These are phyloP conservation scores for Penicillium sp. DNA, from an alignment of 2,329 filamentous ascomycete genomes.

Conservation along the genomic window DNA sequence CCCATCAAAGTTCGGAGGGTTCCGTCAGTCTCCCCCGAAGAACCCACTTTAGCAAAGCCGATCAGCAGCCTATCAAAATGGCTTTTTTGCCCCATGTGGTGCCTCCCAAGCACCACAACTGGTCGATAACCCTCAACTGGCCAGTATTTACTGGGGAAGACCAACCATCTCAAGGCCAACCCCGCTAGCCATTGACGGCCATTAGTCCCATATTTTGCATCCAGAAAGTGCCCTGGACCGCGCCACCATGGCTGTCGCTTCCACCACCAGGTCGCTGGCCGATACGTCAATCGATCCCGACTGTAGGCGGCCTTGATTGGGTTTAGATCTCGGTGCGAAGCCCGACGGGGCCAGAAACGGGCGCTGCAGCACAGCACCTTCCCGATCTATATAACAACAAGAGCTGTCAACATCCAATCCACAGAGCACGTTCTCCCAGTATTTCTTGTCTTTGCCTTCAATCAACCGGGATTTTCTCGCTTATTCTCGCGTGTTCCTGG, in stretches of 20 bases:
- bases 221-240: no score
- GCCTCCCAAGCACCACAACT: neutral
- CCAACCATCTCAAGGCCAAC: no score
- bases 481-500: neutral
- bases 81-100: neutral
- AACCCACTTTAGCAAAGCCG: neutral
- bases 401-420: neutral
- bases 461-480: neutral
- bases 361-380: no score
- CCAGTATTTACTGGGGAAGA: no score
- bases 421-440: neutral
- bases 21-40: neutral
- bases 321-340: slow-evolving; percentile 7
- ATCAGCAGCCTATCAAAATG: neutral
- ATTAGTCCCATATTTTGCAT: neutral
- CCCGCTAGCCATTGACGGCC: neutral
- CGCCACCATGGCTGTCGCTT: no score
- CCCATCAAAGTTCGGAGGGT: neutral
- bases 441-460: neutral
- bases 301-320: neutral
- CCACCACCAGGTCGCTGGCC: no score
- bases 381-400: slow-evolving; percentile 3
- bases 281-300: neutral
- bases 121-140: neutral
- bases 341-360: neutral